Conservation (phyloP, 306 rosid genomes). For the Pterocarpus santalinus region DNA sequence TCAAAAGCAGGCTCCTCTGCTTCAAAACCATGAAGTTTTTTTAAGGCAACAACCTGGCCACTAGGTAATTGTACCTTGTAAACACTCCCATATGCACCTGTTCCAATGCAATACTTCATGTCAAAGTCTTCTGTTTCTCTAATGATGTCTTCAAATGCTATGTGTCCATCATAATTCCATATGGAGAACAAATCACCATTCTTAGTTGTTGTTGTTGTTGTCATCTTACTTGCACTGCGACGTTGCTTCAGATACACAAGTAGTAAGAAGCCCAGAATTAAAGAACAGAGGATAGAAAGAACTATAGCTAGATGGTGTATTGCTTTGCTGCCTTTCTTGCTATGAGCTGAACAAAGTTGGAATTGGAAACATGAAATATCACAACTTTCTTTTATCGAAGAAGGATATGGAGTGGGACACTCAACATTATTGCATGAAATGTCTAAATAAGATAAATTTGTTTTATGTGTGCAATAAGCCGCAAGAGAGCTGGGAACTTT, state of each 20-base stretch:
- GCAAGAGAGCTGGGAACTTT: not conserved
- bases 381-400: too few species aligned
- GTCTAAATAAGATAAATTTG: not conserved
- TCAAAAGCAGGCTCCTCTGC: not conserved
- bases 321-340: too few species aligned
- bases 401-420: not conserved
- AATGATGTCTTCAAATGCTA: slow-evolving; percentile 30
- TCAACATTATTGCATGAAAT: not conserved
- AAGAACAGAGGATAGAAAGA: not conserved
- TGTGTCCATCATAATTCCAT: slow-evolving; percentile 31
- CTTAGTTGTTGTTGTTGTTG: not conserved
- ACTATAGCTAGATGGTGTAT: not conserved
- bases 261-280: not conserved
- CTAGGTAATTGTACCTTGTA: too few species aligned
- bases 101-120: too few species aligned
- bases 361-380: too few species aligned
- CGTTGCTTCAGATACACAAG: not conserved
- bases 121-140: too few species aligned
- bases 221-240: not conserved
- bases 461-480: too few species aligned
- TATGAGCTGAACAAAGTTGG: too few species aligned
- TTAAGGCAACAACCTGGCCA: too few species aligned
- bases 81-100: too few species aligned
- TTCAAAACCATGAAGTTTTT: not conserved
- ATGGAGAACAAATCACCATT: slow-evolving; percentile 3